Base-by-base conservation (phyloP, 495 filamentous ascomycete genomes). In the Podospora pseudocomata region DNA sequence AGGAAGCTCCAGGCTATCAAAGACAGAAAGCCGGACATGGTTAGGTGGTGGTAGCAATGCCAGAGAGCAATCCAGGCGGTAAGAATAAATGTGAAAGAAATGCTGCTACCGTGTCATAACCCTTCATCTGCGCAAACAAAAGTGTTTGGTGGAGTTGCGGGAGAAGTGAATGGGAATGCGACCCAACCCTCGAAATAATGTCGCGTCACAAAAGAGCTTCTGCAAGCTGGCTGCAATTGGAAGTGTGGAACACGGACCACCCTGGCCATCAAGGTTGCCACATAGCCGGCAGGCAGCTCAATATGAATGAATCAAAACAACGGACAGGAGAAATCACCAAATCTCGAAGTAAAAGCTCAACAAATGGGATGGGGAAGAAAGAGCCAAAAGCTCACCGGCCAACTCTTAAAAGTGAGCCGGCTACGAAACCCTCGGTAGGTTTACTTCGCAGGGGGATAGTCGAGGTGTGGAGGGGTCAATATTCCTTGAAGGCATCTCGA, bases 1-100 rank as follows among this genome's bases (percentile, higher is more conserved):
- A 96, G 88, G 74, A 94, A 87, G 39, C 86, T 85, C 92, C 92
- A 96, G 57, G 91, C 91, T 34, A 92, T 73, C 60, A 90, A 87
- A 16, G 91, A 92, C n/a, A 94, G 78, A n/a, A 93, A 62, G 26
- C 74, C 73, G 4, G 76, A 79, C 39, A 49, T 49, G 5, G 5
- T 49, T 39, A 11, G 11, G 34, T 23, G 23, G 30, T 7, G 30
- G 30, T 32, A 32, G 9, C 15, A 11, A 49, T 49, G 39, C 39
- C 13, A 16, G 9, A 6, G 34, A 39, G 34, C 11, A 11, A 39
- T 39, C 3, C 11, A 39, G 39, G 39, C 9, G 39, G 39, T 49
- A 13, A 13, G 13, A 49, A 16, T 23, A 23, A 23, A 23, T 23
- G 23, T 23, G 23, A 16, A 16, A 49, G 13, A 16, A 49, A 11